These are phyloP conservation scores for Leucocoprinus birnbaumii DNA, from an alignment of 768 basidiomycete species.

Conservation along the genomic window DNA sequence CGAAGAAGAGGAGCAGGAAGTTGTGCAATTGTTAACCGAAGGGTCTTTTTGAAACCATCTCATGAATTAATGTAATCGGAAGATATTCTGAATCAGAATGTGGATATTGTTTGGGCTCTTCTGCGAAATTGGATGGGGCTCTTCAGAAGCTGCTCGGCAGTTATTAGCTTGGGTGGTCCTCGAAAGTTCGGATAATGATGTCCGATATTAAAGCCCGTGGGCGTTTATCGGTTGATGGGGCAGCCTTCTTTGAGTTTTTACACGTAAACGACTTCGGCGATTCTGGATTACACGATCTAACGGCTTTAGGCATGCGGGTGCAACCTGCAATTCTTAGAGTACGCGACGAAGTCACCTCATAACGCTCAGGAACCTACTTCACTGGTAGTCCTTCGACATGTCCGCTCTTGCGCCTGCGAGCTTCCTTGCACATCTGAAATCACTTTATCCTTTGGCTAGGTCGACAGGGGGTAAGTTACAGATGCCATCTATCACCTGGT, in stretches of 20 bases:
- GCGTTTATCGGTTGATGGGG: too few relatives aligned
- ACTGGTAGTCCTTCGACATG: neutral
- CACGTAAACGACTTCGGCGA: neutral
- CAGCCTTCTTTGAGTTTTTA: neutral
- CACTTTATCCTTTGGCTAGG: neutral
- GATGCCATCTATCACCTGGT: neutral
- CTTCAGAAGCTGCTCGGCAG: too few relatives aligned
- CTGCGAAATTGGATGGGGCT: too few relatives aligned
- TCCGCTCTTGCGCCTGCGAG: constrained; percentile 16
- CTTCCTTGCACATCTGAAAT: neutral
- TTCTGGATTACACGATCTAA: too few relatives aligned
- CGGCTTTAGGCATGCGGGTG: neutral
- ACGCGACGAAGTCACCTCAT: neutral
- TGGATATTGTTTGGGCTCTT: too few relatives aligned
- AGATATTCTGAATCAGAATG: too few relatives aligned
- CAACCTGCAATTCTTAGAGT: neutral
- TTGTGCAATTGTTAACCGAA: constrained; percentile 14
- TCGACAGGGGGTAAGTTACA: neutral
- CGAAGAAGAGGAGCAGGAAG: constrained; percentile 6
- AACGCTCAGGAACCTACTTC: neutral
- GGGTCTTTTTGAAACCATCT: neutral
- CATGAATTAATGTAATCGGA: too few relatives aligned
- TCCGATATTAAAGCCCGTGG: too few relatives aligned
- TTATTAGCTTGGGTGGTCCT: too few relatives aligned
- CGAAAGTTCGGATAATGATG: too few relatives aligned